A percentile compares a stretch with the other conserved stretches of the same genome.
Evolutionary conservation across 257 asterid genomes (phyloP).

Genomic region (Rehmannia glutinosa): DNA sequence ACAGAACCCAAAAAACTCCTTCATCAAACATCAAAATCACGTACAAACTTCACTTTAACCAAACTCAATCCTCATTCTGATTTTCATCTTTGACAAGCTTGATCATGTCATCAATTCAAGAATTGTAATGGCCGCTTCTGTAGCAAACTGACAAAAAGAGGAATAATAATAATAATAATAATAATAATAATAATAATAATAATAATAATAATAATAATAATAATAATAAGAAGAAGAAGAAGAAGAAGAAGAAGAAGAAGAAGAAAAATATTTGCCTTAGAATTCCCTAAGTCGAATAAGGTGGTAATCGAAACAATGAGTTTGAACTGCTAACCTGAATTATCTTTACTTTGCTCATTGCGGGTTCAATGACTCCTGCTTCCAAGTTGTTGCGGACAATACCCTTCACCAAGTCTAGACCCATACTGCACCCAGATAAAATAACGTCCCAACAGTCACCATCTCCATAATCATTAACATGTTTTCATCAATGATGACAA

Average conservation of each 20-base stretch:
- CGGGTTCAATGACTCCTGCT: slow-evolving; percentile 98
- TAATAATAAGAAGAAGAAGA: too few relatives aligned
- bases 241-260: too few relatives aligned
- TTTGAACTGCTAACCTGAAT: slow-evolving; percentile 53
- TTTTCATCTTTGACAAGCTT: slow-evolving; percentile 83
- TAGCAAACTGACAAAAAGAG: slow-evolving; percentile 73
- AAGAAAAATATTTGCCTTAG: not conserved
- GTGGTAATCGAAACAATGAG: not conserved
- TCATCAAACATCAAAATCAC: not conserved
- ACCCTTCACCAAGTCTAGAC: slow-evolving; percentile 87
- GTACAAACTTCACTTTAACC: not conserved
- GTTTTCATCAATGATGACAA: too few relatives aligned
- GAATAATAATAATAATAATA: too few relatives aligned
- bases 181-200: too few relatives aligned
- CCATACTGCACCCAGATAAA: slow-evolving; percentile 67
- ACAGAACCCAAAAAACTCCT: not conserved
- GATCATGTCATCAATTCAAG: slow-evolving; percentile 97
- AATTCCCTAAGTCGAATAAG: not conserved
- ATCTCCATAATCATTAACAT: not conserved
- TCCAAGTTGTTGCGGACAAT: slow-evolving; percentile 75
- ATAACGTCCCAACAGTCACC: slow-evolving; percentile 8
- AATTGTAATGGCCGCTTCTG: slow-evolving; percentile 98
- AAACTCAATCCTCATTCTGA: slow-evolving; percentile 44
- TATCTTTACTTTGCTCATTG: slow-evolving; percentile 98
- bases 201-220: not conserved